phyloP scores from a whole-genome alignment of 192 early-diverging fungal species.

The Dissophora globulifera region DNA sequence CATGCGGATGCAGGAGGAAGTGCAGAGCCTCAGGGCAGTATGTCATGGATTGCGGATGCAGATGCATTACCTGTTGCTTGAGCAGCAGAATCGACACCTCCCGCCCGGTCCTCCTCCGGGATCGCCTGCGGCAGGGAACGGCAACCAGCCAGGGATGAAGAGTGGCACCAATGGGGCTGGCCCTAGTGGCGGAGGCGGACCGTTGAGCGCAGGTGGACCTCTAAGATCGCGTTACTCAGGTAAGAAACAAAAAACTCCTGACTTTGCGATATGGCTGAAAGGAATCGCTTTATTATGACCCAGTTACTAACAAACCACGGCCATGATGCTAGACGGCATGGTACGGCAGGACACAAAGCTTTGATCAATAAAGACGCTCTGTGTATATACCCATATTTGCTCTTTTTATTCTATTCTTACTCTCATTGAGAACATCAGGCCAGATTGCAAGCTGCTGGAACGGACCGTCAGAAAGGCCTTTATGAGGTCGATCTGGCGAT shows the following conservation, averaged over 20 bases:
- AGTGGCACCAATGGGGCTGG: neutral
- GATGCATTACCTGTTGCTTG: conserved; percentile 71
- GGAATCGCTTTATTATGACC: no score
- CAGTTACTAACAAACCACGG: no score
- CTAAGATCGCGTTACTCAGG: conserved; percentile 37
- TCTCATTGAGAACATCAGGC: no score
- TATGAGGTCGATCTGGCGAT: no score
- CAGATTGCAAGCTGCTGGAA: no score
- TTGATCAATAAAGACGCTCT: conserved; percentile 10
- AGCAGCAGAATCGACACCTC: conserved; percentile 45
- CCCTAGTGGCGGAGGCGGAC: conserved; percentile 11
- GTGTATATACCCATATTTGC: no score
- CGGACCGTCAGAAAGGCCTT: no score
- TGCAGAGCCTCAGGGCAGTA: conserved; percentile 69
- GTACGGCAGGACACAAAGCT: conserved; percentile 49
- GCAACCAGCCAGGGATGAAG: conserved; percentile 11
- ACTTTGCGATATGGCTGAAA: no score
- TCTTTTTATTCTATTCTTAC: no score
- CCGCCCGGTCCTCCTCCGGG: conserved; percentile 25
- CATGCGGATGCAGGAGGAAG: conserved; percentile 72
- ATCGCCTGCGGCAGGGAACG: conserved; percentile 25
- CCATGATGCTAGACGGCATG: conserved; percentile 28
- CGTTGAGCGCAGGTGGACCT: conserved; percentile 26
- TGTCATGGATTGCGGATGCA: conserved; percentile 77
- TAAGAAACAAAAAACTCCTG: neutral